Percentiles rank a stretch among this genome's conserved stretches.
These are phyloP conservation scores for Mucor plumbeus DNA, from an alignment of 371 early-diverging fungal species.

Conservation along the genomic window DNA sequence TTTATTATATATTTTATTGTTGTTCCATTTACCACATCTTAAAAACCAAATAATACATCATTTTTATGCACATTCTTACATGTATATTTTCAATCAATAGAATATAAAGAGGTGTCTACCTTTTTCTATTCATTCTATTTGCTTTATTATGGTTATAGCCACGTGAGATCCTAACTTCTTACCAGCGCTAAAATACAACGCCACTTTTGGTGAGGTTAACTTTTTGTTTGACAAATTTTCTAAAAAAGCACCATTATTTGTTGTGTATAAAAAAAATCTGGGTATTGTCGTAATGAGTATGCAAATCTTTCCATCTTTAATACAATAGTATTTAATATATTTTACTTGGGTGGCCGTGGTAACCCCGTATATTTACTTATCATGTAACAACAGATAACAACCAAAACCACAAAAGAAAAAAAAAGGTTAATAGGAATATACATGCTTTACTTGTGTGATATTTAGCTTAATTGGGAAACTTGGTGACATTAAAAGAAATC, in stretches of 20 bases:
- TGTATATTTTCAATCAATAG: slow-evolving; percentile 10
- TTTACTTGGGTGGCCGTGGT: not conserved
- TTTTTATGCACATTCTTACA: slow-evolving; percentile 10
- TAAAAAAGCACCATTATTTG: slow-evolving; percentile 9
- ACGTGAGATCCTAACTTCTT: not conserved
- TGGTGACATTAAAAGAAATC: slow-evolving; percentile 9
- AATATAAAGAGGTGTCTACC: slow-evolving; percentile 3
- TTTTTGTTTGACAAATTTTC: slow-evolving; percentile 10
- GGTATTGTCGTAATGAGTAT: not conserved
- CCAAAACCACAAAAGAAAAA: not conserved
- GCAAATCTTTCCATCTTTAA: not conserved
- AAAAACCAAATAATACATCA: slow-evolving; percentile 2
- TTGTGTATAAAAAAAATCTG: not conserved
- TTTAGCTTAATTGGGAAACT: slow-evolving; percentile 2
- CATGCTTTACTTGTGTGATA: slow-evolving; percentile 1
- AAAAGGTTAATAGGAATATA: slow-evolving; percentile 2
- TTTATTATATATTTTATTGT: too few relatives aligned
- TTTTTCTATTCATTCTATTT: slow-evolving; percentile 9
- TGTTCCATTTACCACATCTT: not conserved
- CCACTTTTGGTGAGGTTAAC: slow-evolving; percentile 4
- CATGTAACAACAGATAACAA: not conserved
- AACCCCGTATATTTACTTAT: not conserved
- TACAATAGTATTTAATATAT: too few relatives aligned
- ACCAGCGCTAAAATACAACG: not conserved
- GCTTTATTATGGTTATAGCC: slow-evolving; percentile 5